Percentiles rank a stretch among this genome's conserved stretches.
Conservation (phyloP, 306 rosid genomes). For the Cicer arietinum region DNA sequence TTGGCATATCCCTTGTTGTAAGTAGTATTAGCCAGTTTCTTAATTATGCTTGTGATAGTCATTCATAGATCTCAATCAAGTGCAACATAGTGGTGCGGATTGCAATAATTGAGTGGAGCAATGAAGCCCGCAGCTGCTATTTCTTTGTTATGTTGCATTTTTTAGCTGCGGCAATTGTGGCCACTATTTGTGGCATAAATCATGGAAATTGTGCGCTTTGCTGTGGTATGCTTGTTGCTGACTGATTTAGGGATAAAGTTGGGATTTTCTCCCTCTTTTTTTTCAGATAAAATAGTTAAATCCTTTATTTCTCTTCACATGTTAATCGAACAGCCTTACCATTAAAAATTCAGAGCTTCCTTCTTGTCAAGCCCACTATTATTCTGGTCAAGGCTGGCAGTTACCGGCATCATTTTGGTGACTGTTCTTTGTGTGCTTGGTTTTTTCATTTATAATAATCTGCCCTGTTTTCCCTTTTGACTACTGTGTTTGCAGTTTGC, state of each 20-base stretch:
- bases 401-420: not conserved
- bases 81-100: not conserved
- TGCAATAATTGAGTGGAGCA: not conserved
- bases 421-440: not conserved
- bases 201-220: not conserved
- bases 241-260: not conserved
- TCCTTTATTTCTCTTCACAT: not conserved
- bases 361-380: not conserved
- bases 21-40: constrained; percentile 2
- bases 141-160: not conserved
- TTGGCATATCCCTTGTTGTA: not conserved
- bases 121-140: not conserved
- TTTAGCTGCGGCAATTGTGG: not conserved
- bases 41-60: not conserved
- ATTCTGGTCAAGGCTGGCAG: not conserved
- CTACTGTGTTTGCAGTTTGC: not conserved
- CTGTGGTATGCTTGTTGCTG: not conserved
- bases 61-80: not conserved
- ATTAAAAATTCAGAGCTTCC: not conserved
- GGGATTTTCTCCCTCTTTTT: not conserved
- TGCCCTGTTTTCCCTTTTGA: not conserved
- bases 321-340: not conserved
- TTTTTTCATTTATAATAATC: not conserved
- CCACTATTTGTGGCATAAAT: not conserved
- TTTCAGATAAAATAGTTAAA: not conserved